These are phyloP conservation scores for Colletotrichum melonis DNA, from an alignment of 2,329 filamentous ascomycete species.

Conservation along the genomic window DNA sequence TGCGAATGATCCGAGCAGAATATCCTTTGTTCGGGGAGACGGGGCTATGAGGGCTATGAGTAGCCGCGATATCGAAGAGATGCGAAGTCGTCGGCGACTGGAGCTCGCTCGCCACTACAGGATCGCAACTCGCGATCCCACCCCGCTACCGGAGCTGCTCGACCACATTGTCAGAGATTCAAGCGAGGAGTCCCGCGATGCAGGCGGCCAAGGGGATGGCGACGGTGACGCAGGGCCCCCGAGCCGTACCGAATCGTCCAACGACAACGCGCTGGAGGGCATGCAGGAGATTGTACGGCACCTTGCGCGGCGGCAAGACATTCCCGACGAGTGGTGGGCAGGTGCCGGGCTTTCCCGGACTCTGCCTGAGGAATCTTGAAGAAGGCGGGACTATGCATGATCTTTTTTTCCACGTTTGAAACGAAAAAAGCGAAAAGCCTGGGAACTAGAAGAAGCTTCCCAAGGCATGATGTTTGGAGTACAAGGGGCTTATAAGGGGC, in stretches of 20 bases:
- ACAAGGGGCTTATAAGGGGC: not conserved
- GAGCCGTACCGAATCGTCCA: conserved; percentile 34
- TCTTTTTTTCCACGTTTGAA: not conserved
- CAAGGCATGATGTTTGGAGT: conserved; percentile 12
- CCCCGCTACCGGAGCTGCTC: conserved; percentile 16
- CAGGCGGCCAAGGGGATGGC: conserved; percentile 2
- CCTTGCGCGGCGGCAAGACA: conserved; percentile 77
- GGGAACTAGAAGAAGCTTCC: not conserved
- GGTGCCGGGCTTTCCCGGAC: conserved; percentile 74
- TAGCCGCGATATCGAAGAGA: conserved; percentile 14
- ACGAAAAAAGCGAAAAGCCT: conserved; percentile 3
- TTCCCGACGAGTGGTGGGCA: conserved; percentile 87
- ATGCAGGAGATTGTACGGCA: conserved; percentile 80
- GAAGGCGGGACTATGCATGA: not conserved
- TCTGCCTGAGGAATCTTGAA: conserved; percentile 53
- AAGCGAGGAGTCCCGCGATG: conserved; percentile 21
- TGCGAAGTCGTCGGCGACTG: conserved; percentile 27
- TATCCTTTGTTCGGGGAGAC: conserved; percentile 22
- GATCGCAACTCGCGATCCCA: conserved; percentile 15
- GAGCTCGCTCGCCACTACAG: conserved; percentile 29
- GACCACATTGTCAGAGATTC: conserved; percentile 24
- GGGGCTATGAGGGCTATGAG: not conserved
- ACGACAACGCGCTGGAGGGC: conserved; percentile 61
- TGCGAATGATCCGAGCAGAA: conserved; percentile 25
- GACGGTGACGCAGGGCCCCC: conserved; percentile 25